Evolutionary conservation across 768 basidiomycete genomes (phyloP).

Genomic region (Podaxis pistillaris): DNA sequence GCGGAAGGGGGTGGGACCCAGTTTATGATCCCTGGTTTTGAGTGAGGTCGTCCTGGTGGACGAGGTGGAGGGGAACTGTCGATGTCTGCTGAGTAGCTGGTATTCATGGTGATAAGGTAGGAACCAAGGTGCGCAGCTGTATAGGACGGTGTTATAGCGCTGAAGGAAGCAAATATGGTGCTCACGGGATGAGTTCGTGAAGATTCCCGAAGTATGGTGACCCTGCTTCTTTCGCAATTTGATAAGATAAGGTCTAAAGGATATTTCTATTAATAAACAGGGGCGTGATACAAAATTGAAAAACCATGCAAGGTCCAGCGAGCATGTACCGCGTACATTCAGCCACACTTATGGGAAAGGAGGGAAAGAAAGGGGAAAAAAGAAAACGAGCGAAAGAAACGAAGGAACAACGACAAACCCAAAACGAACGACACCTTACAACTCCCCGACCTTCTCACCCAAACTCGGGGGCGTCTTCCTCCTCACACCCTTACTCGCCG

Average conservation of each 20-base stretch:
- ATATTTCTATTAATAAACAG: background rate
- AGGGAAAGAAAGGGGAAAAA: too few species aligned
- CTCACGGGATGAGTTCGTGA: too few species aligned
- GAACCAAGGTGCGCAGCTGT: background rate
- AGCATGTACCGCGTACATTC: too few species aligned
- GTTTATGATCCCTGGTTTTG: background rate
- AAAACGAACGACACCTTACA: too few species aligned
- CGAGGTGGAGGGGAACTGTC: background rate
- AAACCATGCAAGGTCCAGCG: too few species aligned
- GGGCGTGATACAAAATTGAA: too few species aligned
- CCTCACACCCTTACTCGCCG: conserved; percentile 17
- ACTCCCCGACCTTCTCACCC: too few species aligned
- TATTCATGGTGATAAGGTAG: background rate
- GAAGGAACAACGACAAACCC: too few species aligned
- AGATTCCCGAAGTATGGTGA: too few species aligned
- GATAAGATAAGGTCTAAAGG: background rate
- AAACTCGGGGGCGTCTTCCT: background rate
- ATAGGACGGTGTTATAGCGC: background rate
- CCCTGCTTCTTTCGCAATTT: background rate
- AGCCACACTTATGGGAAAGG: too few species aligned
- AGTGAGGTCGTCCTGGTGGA: background rate
- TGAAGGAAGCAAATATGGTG: too few species aligned
- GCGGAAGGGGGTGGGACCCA: conserved; percentile 21
- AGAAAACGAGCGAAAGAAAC: too few species aligned
- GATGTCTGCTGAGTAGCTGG: background rate